Evolutionary conservation across 257 asterid species (phyloP), one percentile per base, ranked within the genome.

Genomic region (Cynanchum wilfordii): DNA sequence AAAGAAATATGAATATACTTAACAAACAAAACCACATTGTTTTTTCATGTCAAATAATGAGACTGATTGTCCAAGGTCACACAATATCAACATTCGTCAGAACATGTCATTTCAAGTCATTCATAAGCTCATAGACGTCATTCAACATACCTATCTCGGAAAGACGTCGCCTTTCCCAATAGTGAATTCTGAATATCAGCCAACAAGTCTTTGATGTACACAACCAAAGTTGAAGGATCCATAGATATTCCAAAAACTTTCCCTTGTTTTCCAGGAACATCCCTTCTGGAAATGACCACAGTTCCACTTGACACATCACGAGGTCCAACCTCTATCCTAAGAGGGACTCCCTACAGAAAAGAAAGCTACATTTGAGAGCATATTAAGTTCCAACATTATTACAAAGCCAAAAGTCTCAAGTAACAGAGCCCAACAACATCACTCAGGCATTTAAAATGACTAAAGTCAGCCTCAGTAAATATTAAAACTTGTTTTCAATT

Each of bases 301-400:
- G 87, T 89, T 63, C 87, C 84, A 75, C 89, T 89, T 29, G 86
- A 86, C 79, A 91, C 97, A 40, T 94, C 99, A 64, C 97, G 96
- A 30, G 99, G 97, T 55, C 99, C 98, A 81, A 95, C 88, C 83
- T 90, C 99, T 62, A 95, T 90, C 82, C 99, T 86, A 66, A 95
- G 70, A 73, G 98, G 99, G 73, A 92, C 96, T 81, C 99, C 99
- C 99, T 95, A 75, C 38, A 85, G 71, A 58, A 74, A 76, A 79
- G 69, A 70, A 84, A 58, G 73, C 60, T 66, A 71, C 60, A 64
- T 68, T 40, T 49, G 33, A 71, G 45, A 62, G 20, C 45, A 62
- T 11, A 62, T 2, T 30, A 29, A 30, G 22, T 16, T 10, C 6
- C 68, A 42, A 42, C 11, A 7, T 42, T 4, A 64, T 19, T 20